These are phyloP conservation scores for Metarhizium brunneum DNA, from an alignment of 2,329 filamentous ascomycete species.

Conservation along the genomic window DNA sequence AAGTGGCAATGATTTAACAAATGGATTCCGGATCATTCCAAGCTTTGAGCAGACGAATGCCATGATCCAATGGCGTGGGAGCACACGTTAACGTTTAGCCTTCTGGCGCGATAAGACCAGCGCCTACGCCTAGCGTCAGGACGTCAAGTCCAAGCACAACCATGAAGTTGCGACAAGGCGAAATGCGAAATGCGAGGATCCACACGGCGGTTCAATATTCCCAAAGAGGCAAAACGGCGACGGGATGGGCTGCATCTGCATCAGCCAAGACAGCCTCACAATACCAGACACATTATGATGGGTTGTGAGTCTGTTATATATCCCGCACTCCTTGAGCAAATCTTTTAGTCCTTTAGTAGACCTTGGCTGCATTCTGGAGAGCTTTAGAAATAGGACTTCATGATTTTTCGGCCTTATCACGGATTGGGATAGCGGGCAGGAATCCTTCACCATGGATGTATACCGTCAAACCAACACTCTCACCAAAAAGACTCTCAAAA, in stretches of 20 bases:
- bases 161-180: background rate
- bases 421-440: background rate
- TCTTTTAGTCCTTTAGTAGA: background rate
- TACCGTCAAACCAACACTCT: constrained; percentile 45
- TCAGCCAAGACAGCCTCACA: background rate
- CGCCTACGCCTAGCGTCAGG: background rate
- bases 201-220: background rate
- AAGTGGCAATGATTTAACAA: too few species aligned
- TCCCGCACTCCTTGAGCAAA: background rate
- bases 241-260: background rate
- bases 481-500: constrained; percentile 47
- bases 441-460: constrained; percentile 30
- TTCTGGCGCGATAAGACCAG: background rate
- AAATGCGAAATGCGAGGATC: background rate
- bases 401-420: too few species aligned
- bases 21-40: background rate
- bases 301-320: background rate
- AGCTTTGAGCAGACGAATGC: background rate
- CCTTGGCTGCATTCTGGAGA: too few species aligned
- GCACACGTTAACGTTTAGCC: background rate
- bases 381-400: too few species aligned
- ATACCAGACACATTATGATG: background rate
- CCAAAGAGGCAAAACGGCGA: background rate
- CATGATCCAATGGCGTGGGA: too few species aligned
- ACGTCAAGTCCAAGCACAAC: background rate